Evolutionary conservation across 352 stramenopile species (phyloP).

Genomic region (Phytophthora pseudosyringae): DNA sequence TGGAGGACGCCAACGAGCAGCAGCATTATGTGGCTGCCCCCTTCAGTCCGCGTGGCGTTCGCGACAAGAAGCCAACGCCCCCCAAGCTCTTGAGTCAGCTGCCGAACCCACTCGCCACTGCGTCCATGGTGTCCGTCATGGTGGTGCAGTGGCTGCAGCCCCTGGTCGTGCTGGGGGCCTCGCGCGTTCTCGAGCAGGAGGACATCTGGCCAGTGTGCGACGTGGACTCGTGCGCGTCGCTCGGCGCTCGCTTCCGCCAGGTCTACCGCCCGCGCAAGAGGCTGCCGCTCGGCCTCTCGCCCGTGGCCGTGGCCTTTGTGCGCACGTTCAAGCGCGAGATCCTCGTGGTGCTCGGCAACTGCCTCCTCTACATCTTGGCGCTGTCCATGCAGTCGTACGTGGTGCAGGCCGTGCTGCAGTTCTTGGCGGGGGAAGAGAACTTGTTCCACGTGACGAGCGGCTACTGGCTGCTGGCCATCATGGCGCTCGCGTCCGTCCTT

Average conservation of each 20-base stretch:
- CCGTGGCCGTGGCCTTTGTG: conserved; percentile 20
- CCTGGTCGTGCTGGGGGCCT: conserved; percentile 42
- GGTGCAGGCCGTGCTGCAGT: conserved; percentile 30
- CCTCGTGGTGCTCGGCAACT: conserved; percentile 19
- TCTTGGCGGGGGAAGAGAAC: conserved; percentile 32
- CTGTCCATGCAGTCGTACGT: conserved; percentile 27
- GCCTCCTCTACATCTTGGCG: conserved; percentile 27
- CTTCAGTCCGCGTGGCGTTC: conserved; percentile 5
- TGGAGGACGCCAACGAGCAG: not conserved
- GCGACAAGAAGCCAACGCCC: conserved; percentile 2
- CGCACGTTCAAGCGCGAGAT: conserved; percentile 28
- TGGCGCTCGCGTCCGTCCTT: conserved; percentile 38
- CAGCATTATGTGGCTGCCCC: conserved; percentile 26
- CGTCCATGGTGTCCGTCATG: conserved; percentile 36
- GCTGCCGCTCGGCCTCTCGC: conserved; percentile 17
- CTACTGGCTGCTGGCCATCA: conserved; percentile 34
- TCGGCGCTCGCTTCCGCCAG: conserved; percentile 14
- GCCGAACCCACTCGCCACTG: conserved; percentile 31
- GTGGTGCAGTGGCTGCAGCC: conserved; percentile 41
- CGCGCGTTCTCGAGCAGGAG: conserved; percentile 29
- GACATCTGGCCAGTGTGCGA: conserved; percentile 39
- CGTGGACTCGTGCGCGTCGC: conserved; percentile 30
- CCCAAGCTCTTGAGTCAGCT: conserved; percentile 11
- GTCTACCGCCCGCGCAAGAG: conserved; percentile 12
- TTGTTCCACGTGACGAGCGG: conserved; percentile 26